These are phyloP conservation scores for Cymbopogon flexuosus DNA, from an alignment of 202 grass and related monocot genomes.

Conservation along the genomic window DNA sequence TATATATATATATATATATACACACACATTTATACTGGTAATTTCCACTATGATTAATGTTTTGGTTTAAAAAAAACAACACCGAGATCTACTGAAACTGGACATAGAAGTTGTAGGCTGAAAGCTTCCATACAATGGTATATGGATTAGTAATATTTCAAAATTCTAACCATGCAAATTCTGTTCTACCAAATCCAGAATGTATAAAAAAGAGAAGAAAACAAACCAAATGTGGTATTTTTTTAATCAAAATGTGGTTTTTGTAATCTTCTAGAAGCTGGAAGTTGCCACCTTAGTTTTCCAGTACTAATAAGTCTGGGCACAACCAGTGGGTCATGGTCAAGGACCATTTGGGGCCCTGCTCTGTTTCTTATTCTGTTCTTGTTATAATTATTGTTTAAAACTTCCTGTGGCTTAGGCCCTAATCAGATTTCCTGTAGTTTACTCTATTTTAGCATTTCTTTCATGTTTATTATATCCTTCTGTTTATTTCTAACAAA, in stretches of 20 bases:
- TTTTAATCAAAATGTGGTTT: not conserved
- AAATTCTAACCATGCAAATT: not conserved
- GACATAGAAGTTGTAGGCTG: not conserved
- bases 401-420: not conserved
- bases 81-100: too few species aligned
- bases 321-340: not conserved
- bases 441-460: not conserved
- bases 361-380: not conserved
- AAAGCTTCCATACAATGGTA: not conserved
- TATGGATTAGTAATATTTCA: not conserved
- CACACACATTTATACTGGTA: too few species aligned
- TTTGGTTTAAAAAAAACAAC: too few species aligned
- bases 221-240: not conserved
- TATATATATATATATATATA: not conserved
- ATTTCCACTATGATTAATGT: too few species aligned
- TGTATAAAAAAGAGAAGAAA: not conserved
- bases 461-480: not conserved
- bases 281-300: conserved; percentile 14
- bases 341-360: not conserved
- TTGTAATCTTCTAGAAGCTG: conserved; percentile 11
- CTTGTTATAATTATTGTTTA: not conserved
- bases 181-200: not conserved
- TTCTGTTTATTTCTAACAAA: conserved; percentile 10
- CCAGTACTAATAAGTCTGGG: not conserved
- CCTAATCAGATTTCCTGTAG: not conserved